Evolutionary conservation across 805 yeast species (phyloP).

Genomic region (Lachancea lanzarotensis): DNA sequence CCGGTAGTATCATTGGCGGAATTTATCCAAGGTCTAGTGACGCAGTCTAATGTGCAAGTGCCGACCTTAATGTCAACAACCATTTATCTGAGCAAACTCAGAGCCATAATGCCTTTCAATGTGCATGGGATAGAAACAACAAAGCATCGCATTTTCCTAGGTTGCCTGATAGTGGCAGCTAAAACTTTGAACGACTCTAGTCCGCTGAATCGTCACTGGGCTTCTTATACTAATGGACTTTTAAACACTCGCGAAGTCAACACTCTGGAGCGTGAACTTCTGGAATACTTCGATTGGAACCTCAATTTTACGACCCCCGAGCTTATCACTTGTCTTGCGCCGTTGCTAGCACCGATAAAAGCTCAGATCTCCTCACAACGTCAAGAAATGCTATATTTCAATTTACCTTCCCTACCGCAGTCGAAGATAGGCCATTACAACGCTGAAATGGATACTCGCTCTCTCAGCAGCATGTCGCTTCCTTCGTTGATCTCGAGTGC

Average conservation of each 20-base stretch:
- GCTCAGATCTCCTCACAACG: conserved; percentile 20
- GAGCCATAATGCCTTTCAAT: conserved; percentile 73
- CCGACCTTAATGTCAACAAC: conserved; percentile 92
- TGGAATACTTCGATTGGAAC: conserved; percentile 80
- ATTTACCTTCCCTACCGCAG: conserved; percentile 18
- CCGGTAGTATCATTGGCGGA: conserved; percentile 41
- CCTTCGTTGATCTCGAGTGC: conserved; percentile 40
- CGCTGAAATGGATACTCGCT: conserved; percentile 24
- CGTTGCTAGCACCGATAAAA: conserved; percentile 73
- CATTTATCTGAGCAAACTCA: conserved; percentile 72
- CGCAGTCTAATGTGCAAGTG: conserved; percentile 85
- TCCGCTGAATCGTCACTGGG: conserved; percentile 96
- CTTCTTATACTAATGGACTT: conserved; percentile 82
- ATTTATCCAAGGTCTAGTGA: conserved; percentile 69
- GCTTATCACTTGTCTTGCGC: conserved; percentile 59
- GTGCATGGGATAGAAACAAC: conserved; percentile 92
- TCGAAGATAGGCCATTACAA: conserved; percentile 11
- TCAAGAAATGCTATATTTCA: conserved; percentile 24
- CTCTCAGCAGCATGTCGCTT: conserved; percentile 32
- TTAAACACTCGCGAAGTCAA: conserved; percentile 74
- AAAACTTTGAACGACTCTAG: conserved; percentile 88
- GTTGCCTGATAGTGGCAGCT: conserved; percentile 86
- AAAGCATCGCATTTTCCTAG: conserved; percentile 85
- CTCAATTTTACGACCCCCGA: conserved; percentile 65
- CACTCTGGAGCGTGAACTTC: conserved; percentile 83